A percentile compares a stretch with the other conserved stretches of the same genome.
These are phyloP conservation scores for Mortierella sp. DNA, from an alignment of 371 early-diverging fungal species.

Conservation along the genomic window DNA sequence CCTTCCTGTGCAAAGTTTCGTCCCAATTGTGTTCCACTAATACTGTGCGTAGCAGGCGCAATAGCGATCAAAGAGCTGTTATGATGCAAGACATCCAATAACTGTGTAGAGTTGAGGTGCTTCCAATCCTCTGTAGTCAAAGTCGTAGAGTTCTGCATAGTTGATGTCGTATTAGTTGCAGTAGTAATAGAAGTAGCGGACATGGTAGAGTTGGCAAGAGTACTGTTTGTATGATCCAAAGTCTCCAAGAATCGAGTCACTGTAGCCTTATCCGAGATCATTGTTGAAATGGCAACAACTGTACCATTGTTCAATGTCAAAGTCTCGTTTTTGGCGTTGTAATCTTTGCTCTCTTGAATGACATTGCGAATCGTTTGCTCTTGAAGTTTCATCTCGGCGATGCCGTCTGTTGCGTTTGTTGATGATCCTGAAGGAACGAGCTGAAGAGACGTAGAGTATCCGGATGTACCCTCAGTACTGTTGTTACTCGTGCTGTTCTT, in stretches of 20 bases:
- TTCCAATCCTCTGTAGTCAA: background rate
- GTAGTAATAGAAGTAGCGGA: background rate
- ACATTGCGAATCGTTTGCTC: conserved; percentile 9
- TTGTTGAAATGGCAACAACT: background rate
- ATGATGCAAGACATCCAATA: conserved; percentile 13
- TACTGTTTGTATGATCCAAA: conserved; percentile 8
- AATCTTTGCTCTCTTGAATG: conserved; percentile 7
- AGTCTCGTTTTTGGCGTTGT: background rate
- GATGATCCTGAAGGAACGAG: background rate
- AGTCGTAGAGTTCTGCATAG: background rate
- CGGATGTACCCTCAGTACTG: background rate
- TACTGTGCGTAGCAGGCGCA: background rate
- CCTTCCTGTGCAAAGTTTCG: conserved; percentile 10
- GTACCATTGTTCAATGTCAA: conserved; percentile 16
- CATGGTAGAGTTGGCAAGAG: background rate
- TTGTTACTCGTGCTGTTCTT: background rate
- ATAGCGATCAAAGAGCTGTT: conserved; percentile 12
- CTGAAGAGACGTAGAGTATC: background rate
- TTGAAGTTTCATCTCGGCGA: background rate
- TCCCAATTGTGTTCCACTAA: background rate
- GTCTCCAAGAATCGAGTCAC: conserved; percentile 3
- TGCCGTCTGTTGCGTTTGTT: background rate
- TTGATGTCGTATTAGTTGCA: background rate
- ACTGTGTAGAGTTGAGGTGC: background rate
- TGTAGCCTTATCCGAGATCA: conserved; percentile 12